phyloP scores from a whole-genome alignment of 2,329 filamentous ascomycete genomes.

The Verticillium klebahnii region DNA sequence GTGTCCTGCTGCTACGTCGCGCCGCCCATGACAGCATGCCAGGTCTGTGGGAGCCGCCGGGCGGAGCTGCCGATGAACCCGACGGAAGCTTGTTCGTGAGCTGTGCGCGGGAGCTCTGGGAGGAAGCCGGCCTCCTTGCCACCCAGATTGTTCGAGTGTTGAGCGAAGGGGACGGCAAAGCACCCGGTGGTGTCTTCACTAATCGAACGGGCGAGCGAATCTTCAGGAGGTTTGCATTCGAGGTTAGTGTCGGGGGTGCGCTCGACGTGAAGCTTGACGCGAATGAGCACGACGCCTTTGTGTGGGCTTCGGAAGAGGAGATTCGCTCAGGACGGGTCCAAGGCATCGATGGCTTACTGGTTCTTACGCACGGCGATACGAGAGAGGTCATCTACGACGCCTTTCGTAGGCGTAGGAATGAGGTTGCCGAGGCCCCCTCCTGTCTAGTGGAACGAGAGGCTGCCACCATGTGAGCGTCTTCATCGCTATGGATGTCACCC shows the following conservation, averaged over 20 bases:
- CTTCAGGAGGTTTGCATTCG: constrained; percentile 28
- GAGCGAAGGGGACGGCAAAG: constrained; percentile 17
- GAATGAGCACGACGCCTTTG: constrained; percentile 33
- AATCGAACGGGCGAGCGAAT: constrained; percentile 26
- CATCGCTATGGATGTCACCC: background rate
- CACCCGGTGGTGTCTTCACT: constrained; percentile 23
- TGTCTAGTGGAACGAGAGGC: background rate
- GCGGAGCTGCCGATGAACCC: constrained; percentile 38
- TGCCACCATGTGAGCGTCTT: background rate
- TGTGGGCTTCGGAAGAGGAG: constrained; percentile 35
- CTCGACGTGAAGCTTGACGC: constrained; percentile 28
- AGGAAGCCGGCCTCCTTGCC: constrained; percentile 38
- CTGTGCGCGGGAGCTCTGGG: constrained; percentile 42
- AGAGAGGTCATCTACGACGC: constrained; percentile 22
- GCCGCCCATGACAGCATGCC: constrained; percentile 39
- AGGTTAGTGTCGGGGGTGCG: constrained; percentile 24
- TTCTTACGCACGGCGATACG: constrained; percentile 22
- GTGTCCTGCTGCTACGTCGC: constrained; percentile 42
- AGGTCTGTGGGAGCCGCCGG: constrained; percentile 42
- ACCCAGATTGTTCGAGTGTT: constrained; percentile 22
- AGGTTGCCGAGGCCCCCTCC: background rate
- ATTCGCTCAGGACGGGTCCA: constrained; percentile 19
- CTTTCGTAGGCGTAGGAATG: constrained; percentile 20
- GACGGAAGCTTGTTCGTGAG: constrained; percentile 37
- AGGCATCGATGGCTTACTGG: constrained; percentile 20